These are phyloP conservation scores for Balamuthia mandrillaris DNA, from an alignment of 208 protist species.

Conservation along the genomic window DNA sequence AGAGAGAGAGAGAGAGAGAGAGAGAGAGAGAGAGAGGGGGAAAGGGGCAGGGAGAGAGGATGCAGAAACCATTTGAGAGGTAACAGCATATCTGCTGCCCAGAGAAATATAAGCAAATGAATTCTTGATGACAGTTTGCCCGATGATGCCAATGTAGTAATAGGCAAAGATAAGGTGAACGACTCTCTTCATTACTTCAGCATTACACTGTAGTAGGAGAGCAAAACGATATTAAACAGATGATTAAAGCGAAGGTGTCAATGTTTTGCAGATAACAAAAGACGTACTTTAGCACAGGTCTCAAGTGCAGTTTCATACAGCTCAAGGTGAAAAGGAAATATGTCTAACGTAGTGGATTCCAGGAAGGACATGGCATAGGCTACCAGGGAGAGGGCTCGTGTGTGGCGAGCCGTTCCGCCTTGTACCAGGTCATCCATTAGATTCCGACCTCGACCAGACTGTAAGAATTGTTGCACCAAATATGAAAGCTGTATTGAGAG, in stretches of 20 bases:
- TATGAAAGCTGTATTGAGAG: not conserved
- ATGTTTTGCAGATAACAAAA: not conserved
- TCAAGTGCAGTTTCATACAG: not conserved
- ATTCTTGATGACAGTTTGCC: not conserved
- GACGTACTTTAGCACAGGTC: not conserved
- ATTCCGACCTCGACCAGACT: not conserved
- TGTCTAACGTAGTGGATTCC: not conserved
- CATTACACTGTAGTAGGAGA: not conserved
- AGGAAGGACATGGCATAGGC: conserved; percentile 32
- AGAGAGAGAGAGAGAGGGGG: not conserved
- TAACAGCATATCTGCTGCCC: not conserved
- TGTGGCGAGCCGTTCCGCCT: not conserved
- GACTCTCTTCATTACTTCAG: not conserved
- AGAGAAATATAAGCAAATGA: not conserved
- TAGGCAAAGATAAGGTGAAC: not conserved
- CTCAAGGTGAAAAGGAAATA: conserved; percentile 14
- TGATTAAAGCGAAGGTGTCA: not conserved
- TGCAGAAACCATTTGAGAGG: not conserved
- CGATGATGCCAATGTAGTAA: conserved; percentile 13
- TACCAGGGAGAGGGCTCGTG: not conserved
- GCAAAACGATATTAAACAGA: not conserved
- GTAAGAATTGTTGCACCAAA: not conserved
- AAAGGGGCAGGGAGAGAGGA: not conserved
- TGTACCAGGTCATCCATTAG: not conserved
- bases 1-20: not conserved